A percentile compares a stretch with the other conserved stretches of the same genome.
These are phyloP conservation scores for Clohesyomyces aquaticus DNA, from an alignment of 495 filamentous ascomycete species.

Conservation along the genomic window DNA sequence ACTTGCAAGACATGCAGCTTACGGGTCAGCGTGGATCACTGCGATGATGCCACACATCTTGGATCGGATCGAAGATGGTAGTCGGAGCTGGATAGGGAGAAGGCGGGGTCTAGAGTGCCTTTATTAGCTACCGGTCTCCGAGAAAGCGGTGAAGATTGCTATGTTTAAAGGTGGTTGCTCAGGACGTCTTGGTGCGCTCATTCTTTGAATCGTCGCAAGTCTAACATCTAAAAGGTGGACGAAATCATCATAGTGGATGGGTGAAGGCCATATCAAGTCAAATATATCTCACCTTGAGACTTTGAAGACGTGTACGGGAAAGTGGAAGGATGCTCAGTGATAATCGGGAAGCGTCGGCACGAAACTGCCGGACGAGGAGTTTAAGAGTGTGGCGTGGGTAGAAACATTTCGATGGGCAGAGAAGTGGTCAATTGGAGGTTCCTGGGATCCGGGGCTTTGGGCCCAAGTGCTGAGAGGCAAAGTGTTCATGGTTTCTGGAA, in stretches of 20 bases:
- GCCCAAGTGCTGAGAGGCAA: constrained; percentile 5
- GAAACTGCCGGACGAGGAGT: constrained; percentile 9
- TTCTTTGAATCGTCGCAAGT: constrained; percentile 36
- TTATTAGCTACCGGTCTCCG: constrained; percentile 5
- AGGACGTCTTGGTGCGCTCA: constrained; percentile 33
- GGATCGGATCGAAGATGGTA: constrained; percentile 22
- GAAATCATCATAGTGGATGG: constrained; percentile 33
- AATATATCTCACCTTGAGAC: background rate
- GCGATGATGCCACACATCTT: constrained; percentile 88
- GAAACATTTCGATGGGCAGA: constrained; percentile 12
- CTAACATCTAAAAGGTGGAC: constrained; percentile 42
- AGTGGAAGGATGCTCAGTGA: constrained; percentile 5
- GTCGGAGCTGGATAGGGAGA: constrained; percentile 11
- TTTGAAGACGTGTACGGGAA: background rate
- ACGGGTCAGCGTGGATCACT: constrained; percentile 73
- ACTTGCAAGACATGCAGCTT: constrained; percentile 41
- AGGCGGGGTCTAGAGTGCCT: background rate
- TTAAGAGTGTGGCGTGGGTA: constrained; percentile 7
- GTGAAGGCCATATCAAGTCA: background rate
- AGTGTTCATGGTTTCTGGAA: constrained; percentile 22
- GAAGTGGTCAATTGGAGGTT: constrained; percentile 13
- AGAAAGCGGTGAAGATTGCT: background rate
- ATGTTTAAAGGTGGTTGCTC: constrained; percentile 9
- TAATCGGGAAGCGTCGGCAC: constrained; percentile 2
- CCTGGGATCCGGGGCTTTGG: background rate